Evolutionary conservation across 2,329 filamentous ascomycete genomes (phyloP), one percentile per base, ranked within the genome.

Genomic region (Thelonectria blattea): DNA sequence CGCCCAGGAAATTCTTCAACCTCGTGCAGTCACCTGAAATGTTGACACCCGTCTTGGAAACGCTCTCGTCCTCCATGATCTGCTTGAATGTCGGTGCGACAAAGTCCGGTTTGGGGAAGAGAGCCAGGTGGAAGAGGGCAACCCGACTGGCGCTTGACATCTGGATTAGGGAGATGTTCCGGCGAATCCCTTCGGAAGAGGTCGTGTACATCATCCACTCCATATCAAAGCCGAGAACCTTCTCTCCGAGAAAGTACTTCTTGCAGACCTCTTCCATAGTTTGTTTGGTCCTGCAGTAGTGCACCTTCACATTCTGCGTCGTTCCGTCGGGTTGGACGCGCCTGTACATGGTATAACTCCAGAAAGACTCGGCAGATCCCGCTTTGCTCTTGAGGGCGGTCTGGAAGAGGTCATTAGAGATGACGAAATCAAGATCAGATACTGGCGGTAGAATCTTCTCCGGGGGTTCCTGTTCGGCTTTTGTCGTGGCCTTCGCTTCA

Each of bases 151-250:
- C 85, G 61, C 87, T 91, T 1, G 93, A 92, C 20, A 97, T 75
- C 74, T 97, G 94, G 45, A 97, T 89, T 39, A 97, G 76, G 0
- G 91, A 93, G 7, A 96, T 85, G 62, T 93, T 92, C 52, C 83
- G 80, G 65, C 90, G 89, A 4, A 88, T 76, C 3, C 81, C 80
- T 2, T 81, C 73, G 8, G 65, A 68, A 18, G 73, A 80, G 6
- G 72, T 78, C 0, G 86, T 81, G 6, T 83, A 78, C 1, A 80
- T 65, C 53, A 86, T 82, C 93, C 94, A 97, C 78, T 97, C 94
- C 63, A 97, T 83, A 70, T 97, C 93, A 62, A 97, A 92, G 0
- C 93, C 93, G n/a, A 97, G 73, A 2, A 96, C 76, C 41, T 85
- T 80, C 69, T 95, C 87, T 24, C 83, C 66, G 41, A 88, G 71